These are phyloP conservation scores for Penicillium hesseltinei DNA, from an alignment of 2,329 filamentous ascomycete species.

Conservation along the genomic window DNA sequence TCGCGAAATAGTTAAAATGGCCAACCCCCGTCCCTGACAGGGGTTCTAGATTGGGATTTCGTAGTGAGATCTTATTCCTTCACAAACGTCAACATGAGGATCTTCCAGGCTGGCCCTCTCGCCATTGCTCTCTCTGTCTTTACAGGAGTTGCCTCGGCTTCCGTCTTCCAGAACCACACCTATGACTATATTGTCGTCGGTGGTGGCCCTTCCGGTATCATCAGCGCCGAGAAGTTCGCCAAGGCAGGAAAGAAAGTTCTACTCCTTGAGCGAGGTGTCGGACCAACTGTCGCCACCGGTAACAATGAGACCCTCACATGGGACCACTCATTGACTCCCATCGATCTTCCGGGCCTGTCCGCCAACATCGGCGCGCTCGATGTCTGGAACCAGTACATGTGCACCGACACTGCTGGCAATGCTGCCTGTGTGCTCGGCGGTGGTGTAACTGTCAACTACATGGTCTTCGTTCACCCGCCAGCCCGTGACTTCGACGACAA, in stretches of 20 bases:
- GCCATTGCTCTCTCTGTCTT: constrained; percentile 12
- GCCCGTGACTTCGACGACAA: constrained; percentile 68
- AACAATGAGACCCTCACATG: constrained; percentile 25
- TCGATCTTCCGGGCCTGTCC: constrained; percentile 30
- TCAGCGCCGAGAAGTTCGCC: constrained; percentile 23
- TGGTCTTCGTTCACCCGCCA: constrained; percentile 46
- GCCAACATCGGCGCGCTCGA: constrained; percentile 22
- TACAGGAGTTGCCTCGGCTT: constrained; percentile 12
- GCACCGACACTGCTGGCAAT: constrained; percentile 22
- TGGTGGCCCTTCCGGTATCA: constrained; percentile 26
- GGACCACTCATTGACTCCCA: constrained; percentile 24
- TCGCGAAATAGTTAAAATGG: background rate
- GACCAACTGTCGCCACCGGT: constrained; percentile 26
- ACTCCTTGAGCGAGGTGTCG: constrained; percentile 23
- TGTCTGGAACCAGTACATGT: constrained; percentile 24
- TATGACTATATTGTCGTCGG: constrained; percentile 29
- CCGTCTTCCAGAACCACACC: constrained; percentile 15
- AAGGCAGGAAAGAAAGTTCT: constrained; percentile 26
- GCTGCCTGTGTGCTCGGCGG: constrained; percentile 30
- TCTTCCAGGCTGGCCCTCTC: constrained; percentile 14
- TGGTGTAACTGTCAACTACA: constrained; percentile 31
- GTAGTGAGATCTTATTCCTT: background rate
- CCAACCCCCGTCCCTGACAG: background rate
- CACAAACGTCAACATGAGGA: background rate
- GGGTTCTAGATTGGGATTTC: background rate